Percentiles rank a stretch among this genome's conserved stretches.
Evolutionary conservation across 805 yeast genomes (phyloP).

Genomic region (Wickerhamiella australiensis): DNA sequence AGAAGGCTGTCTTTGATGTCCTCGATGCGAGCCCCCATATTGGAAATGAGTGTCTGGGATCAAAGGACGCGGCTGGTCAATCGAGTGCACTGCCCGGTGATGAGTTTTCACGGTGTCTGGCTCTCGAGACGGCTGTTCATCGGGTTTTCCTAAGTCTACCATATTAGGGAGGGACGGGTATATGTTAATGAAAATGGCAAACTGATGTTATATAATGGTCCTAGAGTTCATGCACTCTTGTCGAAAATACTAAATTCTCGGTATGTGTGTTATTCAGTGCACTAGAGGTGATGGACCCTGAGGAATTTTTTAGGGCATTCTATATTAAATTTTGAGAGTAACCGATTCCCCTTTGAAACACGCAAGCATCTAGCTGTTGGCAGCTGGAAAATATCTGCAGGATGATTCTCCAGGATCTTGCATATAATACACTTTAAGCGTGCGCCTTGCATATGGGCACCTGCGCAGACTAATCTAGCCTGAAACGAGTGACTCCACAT

Average conservation of each 20-base stretch:
- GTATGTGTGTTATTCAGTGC: too few relatives aligned
- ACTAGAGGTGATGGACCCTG: too few relatives aligned
- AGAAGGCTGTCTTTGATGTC: not conserved
- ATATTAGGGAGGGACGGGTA: not conserved
- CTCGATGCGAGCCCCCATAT: not conserved
- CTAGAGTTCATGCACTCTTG: constrained; percentile 5
- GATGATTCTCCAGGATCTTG: not conserved
- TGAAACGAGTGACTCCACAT: not conserved
- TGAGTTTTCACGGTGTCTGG: not conserved
- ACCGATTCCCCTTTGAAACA: not conserved
- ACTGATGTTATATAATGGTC: constrained; percentile 3
- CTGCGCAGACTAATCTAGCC: constrained; percentile 2
- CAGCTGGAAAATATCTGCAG: not conserved
- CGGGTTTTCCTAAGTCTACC: not conserved
- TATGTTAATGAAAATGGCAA: not conserved
- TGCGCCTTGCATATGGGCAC: constrained; percentile 3
- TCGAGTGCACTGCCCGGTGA: constrained; percentile 1
- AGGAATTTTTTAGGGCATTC: not conserved
- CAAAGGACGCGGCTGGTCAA: constrained; percentile 1
- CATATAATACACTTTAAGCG: constrained; percentile 4
- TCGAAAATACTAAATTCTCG: not conserved
- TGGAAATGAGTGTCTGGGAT: constrained; percentile 2
- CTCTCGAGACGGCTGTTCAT: not conserved
- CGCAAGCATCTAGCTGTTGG: not conserved
- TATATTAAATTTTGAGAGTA: not conserved